Evolutionary conservation across 2,329 filamentous ascomycete species (phyloP), one percentile per base, ranked within the genome.

Genomic region (Mariannaea sp.): DNA sequence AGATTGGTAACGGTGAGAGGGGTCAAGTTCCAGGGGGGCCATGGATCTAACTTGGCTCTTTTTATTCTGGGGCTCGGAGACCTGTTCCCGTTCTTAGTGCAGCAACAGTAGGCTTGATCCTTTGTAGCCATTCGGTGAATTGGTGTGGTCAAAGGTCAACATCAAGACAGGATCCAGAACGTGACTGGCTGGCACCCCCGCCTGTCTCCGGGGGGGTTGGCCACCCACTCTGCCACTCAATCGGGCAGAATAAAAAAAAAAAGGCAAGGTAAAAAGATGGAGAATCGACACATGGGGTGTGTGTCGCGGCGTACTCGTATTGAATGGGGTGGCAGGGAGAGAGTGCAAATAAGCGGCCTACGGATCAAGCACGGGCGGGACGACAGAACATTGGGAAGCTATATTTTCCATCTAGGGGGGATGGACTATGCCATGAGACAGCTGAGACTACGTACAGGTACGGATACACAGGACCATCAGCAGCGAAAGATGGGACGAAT

Each of bases 1-100:
- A 4, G 13, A 41, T n/a, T n/a, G n/a, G n/a, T n/a, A n/a, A n/a
- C n/a, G n/a, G n/a, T n/a, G n/a, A n/a, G n/a, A n/a, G n/a, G n/a
- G n/a, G n/a, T n/a, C n/a, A n/a, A n/a, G n/a, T n/a, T n/a, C n/a
- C n/a, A n/a, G 36, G 36, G 24, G 19, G 36, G 12, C 12, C 19
- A 30, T 40, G 24, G 44, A 38, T 20, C n/a, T 56, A 58, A 49
- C 59, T 61, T 61, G 55, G 53, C 57, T 63, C 62, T 56, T 61
- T 62, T 58, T 26, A 32, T 30, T 27, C 17, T 7, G 13, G 19
- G 29, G 38, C 19, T 46, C 60, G 62, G 62, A 65, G 55, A 62
- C 57, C n/a, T 49, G 59, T 53, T 61, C 62, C 61, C 62, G 63
- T 60, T 53, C 57, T 57, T 61, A 59, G 60, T 59, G 61, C 56